These are phyloP conservation scores for Wickerhamomyces bovis DNA, from an alignment of 805 yeast species.

Conservation along the genomic window DNA sequence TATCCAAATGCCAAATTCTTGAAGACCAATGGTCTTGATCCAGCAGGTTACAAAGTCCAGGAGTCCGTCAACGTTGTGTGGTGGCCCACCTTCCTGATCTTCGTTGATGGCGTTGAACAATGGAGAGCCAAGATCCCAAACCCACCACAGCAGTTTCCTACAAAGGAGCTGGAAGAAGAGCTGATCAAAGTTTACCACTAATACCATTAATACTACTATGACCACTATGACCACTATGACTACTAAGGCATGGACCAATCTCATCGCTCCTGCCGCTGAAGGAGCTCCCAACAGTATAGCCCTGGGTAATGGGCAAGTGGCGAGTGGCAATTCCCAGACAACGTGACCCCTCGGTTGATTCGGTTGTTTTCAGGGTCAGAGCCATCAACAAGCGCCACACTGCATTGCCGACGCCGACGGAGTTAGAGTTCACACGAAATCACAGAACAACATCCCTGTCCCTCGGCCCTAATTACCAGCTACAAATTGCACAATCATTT, in stretches of 20 bases:
- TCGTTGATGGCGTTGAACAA: slow-evolving; percentile 14
- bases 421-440: too few species aligned
- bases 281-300: too few species aligned
- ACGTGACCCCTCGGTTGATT: not conserved
- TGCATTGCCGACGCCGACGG: too few species aligned
- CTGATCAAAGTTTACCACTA: slow-evolving; percentile 14
- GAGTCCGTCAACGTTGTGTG: slow-evolving; percentile 20
- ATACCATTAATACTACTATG: too few species aligned
- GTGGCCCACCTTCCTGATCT: slow-evolving; percentile 26
- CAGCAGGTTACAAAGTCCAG: slow-evolving; percentile 16
- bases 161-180: slow-evolving; percentile 17
- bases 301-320: too few species aligned
- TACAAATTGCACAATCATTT: not conserved
- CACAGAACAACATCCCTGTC: not conserved
- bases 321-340: too few species aligned
- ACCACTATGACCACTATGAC: too few species aligned
- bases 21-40: slow-evolving; percentile 18
- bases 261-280: too few species aligned
- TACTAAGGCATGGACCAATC: too few species aligned
- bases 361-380: too few species aligned
- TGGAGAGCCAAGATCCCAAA: slow-evolving; percentile 24
- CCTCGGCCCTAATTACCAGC: too few species aligned
- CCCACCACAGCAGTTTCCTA: slow-evolving; percentile 22
- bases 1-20: slow-evolving; percentile 19
- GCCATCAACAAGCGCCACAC: too few species aligned